Conservation (phyloP, 2,329 filamentous ascomycete genomes). For the Colletotrichum nymphaeae region DNA sequence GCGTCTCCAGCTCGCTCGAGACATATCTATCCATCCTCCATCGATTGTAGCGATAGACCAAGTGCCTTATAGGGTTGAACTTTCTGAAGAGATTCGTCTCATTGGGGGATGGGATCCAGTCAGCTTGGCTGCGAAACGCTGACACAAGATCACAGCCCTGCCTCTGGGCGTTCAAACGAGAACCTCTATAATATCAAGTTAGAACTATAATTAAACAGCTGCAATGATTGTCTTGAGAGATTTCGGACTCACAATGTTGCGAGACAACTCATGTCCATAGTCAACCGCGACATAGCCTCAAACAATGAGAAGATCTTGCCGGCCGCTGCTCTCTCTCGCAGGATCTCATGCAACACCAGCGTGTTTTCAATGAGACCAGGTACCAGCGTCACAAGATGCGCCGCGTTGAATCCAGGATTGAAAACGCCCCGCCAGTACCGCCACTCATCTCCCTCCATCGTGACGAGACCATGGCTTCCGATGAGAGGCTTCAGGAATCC, state of each 20-base stretch:
- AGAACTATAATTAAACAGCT: background rate
- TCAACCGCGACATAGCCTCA: slow-evolving; percentile 48
- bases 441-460: slow-evolving; percentile 43
- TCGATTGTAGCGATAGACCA: slow-evolving; percentile 4
- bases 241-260: slow-evolving; percentile 42
- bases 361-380: slow-evolving; percentile 51
- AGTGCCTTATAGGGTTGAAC: background rate
- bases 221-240: background rate
- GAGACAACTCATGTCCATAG: slow-evolving; percentile 52
- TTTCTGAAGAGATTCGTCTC: slow-evolving; percentile 4
- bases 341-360: slow-evolving; percentile 42
- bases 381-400: slow-evolving; percentile 47
- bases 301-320: slow-evolving; percentile 42
- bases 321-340: background rate
- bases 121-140: slow-evolving; percentile 1
- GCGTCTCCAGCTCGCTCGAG: background rate
- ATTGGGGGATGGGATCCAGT: slow-evolving; percentile 9
- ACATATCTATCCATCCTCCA: slow-evolving; percentile 4
- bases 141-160: slow-evolving; percentile 4
- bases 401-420: slow-evolving; percentile 49
- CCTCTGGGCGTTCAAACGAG: background rate
- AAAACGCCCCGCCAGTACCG: slow-evolving; percentile 45
- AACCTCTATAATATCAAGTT: background rate
- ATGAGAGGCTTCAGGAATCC: slow-evolving; percentile 44
- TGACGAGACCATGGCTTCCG: slow-evolving; percentile 44